Percentiles rank a stretch among this genome's conserved stretches.
phyloP scores from a whole-genome alignment of 2,329 filamentous ascomycete genomes.

The Penicillium polonicum region DNA sequence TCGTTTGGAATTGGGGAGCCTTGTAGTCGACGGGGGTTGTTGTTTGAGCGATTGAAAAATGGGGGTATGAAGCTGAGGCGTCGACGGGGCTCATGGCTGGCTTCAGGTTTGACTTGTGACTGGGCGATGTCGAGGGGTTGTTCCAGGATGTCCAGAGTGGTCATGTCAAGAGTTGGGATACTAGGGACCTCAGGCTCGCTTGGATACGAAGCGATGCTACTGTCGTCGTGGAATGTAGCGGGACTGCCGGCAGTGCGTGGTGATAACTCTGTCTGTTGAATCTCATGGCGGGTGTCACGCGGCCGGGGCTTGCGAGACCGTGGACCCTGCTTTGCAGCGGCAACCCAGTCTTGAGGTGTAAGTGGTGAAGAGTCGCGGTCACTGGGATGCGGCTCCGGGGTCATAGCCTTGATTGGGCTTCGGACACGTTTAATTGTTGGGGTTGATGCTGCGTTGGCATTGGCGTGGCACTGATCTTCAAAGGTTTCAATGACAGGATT shows the following conservation, averaged over 20 bases:
- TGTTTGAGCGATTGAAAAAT: constrained; percentile 35
- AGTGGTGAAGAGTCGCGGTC: constrained; percentile 30
- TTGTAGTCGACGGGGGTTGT: constrained; percentile 25
- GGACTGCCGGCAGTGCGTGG: constrained; percentile 19
- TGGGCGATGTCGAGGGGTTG: constrained; percentile 14
- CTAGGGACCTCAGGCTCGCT: constrained; percentile 26
- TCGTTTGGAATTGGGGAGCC: constrained; percentile 27
- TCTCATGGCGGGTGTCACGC: constrained; percentile 5
- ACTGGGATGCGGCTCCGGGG: constrained; percentile 11
- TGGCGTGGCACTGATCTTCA: constrained; percentile 21
- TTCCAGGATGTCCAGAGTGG: constrained; percentile 31
- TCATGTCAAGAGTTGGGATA: constrained; percentile 34
- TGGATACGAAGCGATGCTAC: constrained; percentile 28
- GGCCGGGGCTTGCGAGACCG: constrained; percentile 19
- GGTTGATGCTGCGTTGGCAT: constrained; percentile 22
- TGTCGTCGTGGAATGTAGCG: constrained; percentile 28
- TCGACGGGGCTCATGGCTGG: constrained; percentile 28
- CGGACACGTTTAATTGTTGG: constrained; percentile 26
- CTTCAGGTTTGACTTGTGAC: constrained; percentile 18
- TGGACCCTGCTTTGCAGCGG: constrained; percentile 35
- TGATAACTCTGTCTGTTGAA: constrained; percentile 2
- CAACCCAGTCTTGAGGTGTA: constrained; percentile 45
- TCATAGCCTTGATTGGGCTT: constrained; percentile 20
- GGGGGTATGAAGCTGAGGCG: constrained; percentile 38
- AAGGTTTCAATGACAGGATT: constrained; percentile 25